Conservation (phyloP, 1,284 basidiomycete genomes). For the Leccinum brunneo-olivaceum region DNA sequence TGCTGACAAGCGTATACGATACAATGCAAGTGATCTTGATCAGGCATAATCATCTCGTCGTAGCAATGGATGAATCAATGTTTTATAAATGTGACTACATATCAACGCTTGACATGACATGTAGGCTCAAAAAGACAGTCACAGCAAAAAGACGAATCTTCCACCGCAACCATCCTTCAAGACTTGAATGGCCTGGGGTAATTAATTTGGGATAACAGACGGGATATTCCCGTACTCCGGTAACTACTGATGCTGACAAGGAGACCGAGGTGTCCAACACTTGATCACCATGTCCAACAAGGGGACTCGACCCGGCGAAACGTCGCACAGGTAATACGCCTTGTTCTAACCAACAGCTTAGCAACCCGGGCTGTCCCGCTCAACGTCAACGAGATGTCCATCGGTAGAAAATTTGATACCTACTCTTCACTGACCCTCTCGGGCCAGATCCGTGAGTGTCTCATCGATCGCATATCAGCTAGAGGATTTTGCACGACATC, state of each 20-base stretch:
- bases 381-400: slow-evolving; percentile 4
- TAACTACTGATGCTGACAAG: slow-evolving; percentile 15
- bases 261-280: no score
- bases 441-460: slow-evolving; percentile 19
- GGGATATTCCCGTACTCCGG: slow-evolving; percentile 24
- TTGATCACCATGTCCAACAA: no score
- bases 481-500: slow-evolving; percentile 5
- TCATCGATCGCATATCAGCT: slow-evolving; percentile 19
- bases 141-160: slow-evolving; percentile 2
- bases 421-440: slow-evolving; percentile 23
- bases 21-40: slow-evolving; percentile 2
- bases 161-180: slow-evolving; percentile 14
- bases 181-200: slow-evolving; percentile 31
- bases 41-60: slow-evolving; percentile 27
- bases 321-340: neutral
- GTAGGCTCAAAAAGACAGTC: slow-evolving; percentile 22
- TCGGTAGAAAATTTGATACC: neutral
- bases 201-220: slow-evolving; percentile 30
- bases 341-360: slow-evolving; percentile 8
- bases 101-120: slow-evolving; percentile 32
- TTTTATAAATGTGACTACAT: slow-evolving; percentile 24
- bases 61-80: no score
- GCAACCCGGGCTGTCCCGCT: slow-evolving; percentile 11
- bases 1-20: neutral
- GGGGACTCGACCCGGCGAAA: slow-evolving; percentile 2